Evolutionary conservation across 1,284 basidiomycete species (phyloP).

Genomic region (Pisolithus thermaeus): DNA sequence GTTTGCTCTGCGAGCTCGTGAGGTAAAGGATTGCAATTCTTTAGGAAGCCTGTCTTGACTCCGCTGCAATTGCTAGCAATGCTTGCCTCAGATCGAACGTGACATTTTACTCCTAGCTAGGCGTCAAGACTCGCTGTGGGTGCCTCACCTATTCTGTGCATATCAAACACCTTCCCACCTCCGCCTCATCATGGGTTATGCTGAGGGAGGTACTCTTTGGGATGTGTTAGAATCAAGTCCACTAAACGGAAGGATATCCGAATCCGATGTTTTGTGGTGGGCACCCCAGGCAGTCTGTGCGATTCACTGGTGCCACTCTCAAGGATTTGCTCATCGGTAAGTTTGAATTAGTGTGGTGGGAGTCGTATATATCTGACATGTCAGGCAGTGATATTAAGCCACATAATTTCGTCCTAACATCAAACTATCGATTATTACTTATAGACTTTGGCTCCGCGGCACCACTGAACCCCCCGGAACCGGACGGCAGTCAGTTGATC

Average conservation of each 20-base stretch:
- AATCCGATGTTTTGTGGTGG: constrained; percentile 79
- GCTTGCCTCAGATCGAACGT: constrained; percentile 70
- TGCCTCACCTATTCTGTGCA: constrained; percentile 70
- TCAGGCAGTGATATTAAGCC: constrained; percentile 80
- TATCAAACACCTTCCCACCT: constrained; percentile 74
- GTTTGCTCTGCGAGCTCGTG: constrained; percentile 60
- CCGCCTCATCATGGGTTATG: constrained; percentile 77
- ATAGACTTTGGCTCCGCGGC: constrained; percentile 92
- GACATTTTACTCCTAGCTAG: constrained; percentile 64
- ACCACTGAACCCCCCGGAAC: constrained; percentile 49
- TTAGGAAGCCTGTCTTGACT: not conserved
- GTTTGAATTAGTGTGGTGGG: constrained; percentile 13
- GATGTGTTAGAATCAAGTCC: constrained; percentile 76
- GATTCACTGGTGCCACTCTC: constrained; percentile 81
- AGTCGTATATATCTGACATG: not conserved
- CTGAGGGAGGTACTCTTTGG: constrained; percentile 80
- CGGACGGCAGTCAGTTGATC: constrained; percentile 51
- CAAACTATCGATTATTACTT: constrained; percentile 57
- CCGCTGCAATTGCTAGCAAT: constrained; percentile 52
- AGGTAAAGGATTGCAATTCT: constrained; percentile 42
- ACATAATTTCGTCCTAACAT: constrained; percentile 81
- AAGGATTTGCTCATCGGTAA: constrained; percentile 81
- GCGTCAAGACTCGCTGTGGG: constrained; percentile 53
- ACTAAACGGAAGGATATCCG: constrained; percentile 51
- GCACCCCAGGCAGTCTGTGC: constrained; percentile 73